Evolutionary conservation across 441 rosid species (phyloP), one percentile per base, ranked within the genome.

Genomic region (Pelargonium citronellum): DNA sequence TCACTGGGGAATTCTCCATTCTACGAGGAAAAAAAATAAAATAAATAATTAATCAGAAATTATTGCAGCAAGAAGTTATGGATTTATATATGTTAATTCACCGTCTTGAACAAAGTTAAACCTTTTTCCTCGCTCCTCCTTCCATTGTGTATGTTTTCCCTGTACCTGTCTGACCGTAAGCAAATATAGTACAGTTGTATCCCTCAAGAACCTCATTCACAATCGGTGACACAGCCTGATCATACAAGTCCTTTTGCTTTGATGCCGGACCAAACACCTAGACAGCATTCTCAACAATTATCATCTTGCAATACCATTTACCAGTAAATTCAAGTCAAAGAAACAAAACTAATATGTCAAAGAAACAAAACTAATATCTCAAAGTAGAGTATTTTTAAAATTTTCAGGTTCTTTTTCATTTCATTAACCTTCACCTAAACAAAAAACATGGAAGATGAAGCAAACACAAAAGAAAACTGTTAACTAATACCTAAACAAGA

Each of bases 51-150:
- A 24, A 39, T 39, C 44, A 39, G 44, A 7, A 39, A 39, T 39
- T 4, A 39, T 4, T 39, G 5, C 44, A 39, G 44, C 8, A 39
- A 24, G 27, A 24, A 24, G 27, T n/a, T 17, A n/a, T 16, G 20
- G 51, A 74, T 34, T 34, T 6, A 27, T 27, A 51, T 73, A 19
- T 62, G 8, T 57, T 68, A 24, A 27, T 62, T 43, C 34, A 67
- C 64, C 7, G 15, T 22, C 20, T 17, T 0, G 7, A 67, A 57
- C 16, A 70, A 49, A 39, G n/a, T 1, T 72, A 1, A 73, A 90
- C 99, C 92, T 92, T 95, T 79, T 89, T 92, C 75, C 99, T 87
- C 22, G 89, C 89, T 74, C 91, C 98, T 74, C 99, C 99, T 85
- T 95, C 98, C 99, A 95, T 95, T 3, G 98, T 95, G 75, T 95